Base-by-base conservation (phyloP, 2,329 filamentous ascomycete genomes). In the Parastagonospora avenae region DNA sequence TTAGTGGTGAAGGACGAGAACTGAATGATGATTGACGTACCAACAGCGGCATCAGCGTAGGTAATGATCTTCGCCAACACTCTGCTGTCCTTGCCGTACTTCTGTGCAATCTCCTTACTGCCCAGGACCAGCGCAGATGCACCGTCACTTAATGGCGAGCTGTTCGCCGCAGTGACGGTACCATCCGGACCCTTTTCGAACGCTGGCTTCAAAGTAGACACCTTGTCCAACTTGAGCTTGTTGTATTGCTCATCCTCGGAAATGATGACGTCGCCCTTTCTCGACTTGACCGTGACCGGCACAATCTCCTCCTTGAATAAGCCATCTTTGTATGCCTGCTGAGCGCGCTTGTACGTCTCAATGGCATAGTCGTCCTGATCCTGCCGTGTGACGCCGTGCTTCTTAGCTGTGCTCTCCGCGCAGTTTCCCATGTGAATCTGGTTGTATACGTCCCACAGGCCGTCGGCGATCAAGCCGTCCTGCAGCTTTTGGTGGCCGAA, bases 381-480 rank as follows among this genome's bases (percentile, higher is more conserved):
- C 74, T 97, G 86, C 11, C 94, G 82, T 8, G 88, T 87, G 57
- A 99, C 84, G 1, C 83, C 79, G 74, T 91, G 84, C 65, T 92
- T 93, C 81, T 96, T 96, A 41, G 90, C 94, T 1, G 93, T 97
- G 62, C 88, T 91, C 79, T 99, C 94, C 12, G 92, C 92, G 71
- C 94, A 99, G 64, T 94, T 92, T 37, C 94, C 94, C 94, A 99
- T 99, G 76, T 97, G 94, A 68, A 97, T 89, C 71, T 96, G 85
- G 73, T 96, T 92, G 76, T 97, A 99, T 11, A 96, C 93, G 71
- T 99, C 94, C 80, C 91, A 96, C 54, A 99, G 77, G 0, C 94
- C 94, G 68, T 99, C 94, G 74, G 94, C 94, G 71, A 97, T 89
- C 65, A 99, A 77, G 0, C 93, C 94, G 68, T 99, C 94, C 74